phyloP scores from a whole-genome alignment of 2,329 filamentous ascomycete genomes.

The Clarireedia sp. region DNA sequence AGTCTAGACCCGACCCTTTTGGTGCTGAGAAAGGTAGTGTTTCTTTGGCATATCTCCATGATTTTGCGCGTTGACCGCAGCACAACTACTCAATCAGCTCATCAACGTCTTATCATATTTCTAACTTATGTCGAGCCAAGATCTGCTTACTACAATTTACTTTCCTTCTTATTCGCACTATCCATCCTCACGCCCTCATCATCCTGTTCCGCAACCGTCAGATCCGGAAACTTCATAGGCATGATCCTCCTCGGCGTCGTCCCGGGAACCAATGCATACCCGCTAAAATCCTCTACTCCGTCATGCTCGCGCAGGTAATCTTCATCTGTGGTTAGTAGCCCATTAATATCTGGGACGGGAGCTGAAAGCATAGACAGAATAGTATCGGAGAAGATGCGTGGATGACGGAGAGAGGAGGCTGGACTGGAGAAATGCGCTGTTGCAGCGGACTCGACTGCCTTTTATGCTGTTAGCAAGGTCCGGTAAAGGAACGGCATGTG shows the following conservation, averaged over 20 bases:
- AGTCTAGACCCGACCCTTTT: too few species aligned
- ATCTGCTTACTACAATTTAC: too few species aligned
- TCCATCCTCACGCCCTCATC: constrained; percentile 70
- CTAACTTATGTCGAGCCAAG: too few species aligned
- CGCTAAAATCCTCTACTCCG: constrained; percentile 61
- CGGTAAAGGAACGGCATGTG: not conserved
- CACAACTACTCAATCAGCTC: too few species aligned
- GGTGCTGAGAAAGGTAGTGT: too few species aligned
- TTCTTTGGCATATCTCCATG: too few species aligned
- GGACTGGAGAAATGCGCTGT: constrained; percentile 38
- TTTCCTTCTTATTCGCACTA: constrained; percentile 39
- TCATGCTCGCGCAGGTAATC: constrained; percentile 63
- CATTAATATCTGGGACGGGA: constrained; percentile 56
- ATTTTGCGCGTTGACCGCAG: too few species aligned
- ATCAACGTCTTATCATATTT: too few species aligned
- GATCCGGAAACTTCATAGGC: constrained; percentile 57
- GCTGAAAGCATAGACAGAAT: constrained; percentile 63
- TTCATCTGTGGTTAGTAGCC: constrained; percentile 66
- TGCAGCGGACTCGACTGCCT: constrained; percentile 67
- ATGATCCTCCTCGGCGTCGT: constrained; percentile 65
- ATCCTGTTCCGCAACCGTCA: constrained; percentile 69
- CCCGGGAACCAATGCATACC: constrained; percentile 63
- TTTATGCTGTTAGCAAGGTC: not conserved
- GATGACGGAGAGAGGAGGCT: constrained; percentile 49
- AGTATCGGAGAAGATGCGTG: constrained; percentile 72